Base-by-base conservation (phyloP, 1,139 yeast genomes). In the Suhomyces coccinellae region DNA sequence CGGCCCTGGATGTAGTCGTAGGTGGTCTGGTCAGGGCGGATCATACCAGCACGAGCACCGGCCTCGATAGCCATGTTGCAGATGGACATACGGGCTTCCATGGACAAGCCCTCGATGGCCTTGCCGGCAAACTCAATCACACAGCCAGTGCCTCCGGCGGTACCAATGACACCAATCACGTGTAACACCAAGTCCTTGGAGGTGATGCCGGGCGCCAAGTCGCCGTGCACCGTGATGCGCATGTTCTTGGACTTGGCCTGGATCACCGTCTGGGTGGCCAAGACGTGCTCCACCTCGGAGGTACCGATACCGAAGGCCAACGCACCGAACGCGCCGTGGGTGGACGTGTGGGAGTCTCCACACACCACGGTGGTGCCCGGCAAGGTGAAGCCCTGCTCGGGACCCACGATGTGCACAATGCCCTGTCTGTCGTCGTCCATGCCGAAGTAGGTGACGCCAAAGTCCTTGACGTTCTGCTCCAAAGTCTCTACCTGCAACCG, bases 61-160 rank as follows among this genome's bases (percentile, higher is more conserved):
- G 86, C 99, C 73, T 93, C 99, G 58, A 93, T 91, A 38, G 97
- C 84, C 99, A 93, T 93, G 67, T 93, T 93, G 79, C 99, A 93
- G 73, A 93, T 93, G 42, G 98, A 90, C 99, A 93, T 93, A 71
- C 99, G 83, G n/a, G 98, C 97, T 71, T 93, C 99, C 93, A 93
- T 89, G 30, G 96, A 83, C 52, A 93, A 79, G 51, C 77, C 80
- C 65, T 86, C 88, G 58, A 93, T 89, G 48, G 98, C 97, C 55
- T 85, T 82, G 66, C 99, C 99, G 39, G 96, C 95, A 72, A 91
- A 93, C 72, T 93, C 99, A 65, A 93, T 87, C 48, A 93, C 99
- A 59, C 83, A 78, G 46, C 99, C 99, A 47, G 98, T 93, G 73
- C 99, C 99, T 71, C 99, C 99, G 51, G 99, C 99, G 57, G 99